Percentiles rank a stretch among this genome's conserved stretches.
Evolutionary conservation across 805 yeast species (phyloP).

Genomic region (Pachysolen tannophilus): DNA sequence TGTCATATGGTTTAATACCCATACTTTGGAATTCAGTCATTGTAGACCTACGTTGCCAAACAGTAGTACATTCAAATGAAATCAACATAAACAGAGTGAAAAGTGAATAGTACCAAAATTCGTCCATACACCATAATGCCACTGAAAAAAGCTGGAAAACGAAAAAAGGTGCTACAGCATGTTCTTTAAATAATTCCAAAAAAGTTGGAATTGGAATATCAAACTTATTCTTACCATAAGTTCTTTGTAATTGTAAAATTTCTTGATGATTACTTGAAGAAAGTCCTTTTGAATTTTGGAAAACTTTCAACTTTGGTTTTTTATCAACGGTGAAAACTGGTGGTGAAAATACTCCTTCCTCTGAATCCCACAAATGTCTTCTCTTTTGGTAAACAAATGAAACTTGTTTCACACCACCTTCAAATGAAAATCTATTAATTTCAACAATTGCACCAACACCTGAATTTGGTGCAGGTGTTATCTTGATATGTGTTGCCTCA

Average conservation of each 20-base stretch:
- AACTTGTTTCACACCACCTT: constrained; percentile 51
- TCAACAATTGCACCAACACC: constrained; percentile 78
- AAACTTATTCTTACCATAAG: constrained; percentile 79
- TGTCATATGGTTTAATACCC: constrained; percentile 89
- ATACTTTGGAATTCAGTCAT: constrained; percentile 93
- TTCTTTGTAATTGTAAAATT: constrained; percentile 34
- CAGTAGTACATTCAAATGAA: constrained; percentile 89
- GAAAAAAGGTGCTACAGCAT: constrained; percentile 96
- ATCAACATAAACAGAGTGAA: constrained; percentile 89
- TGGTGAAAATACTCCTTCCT: constrained; percentile 55
- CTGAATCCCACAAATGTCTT: constrained; percentile 64
- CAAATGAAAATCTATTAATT: constrained; percentile 46
- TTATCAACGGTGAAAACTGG: constrained; percentile 71
- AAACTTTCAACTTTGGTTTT: constrained; percentile 44
- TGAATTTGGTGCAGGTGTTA: constrained; percentile 76
- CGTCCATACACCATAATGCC: constrained; percentile 93
- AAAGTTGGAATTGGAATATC: constrained; percentile 96
- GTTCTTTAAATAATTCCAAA: constrained; percentile 85
- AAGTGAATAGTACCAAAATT: constrained; percentile 91
- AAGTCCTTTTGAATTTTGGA: constrained; percentile 39
- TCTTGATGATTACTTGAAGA: constrained; percentile 13
- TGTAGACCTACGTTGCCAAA: constrained; percentile 90
- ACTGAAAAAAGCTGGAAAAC: constrained; percentile 96
- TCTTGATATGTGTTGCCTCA: constrained; percentile 65
- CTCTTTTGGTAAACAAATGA: constrained; percentile 89